Conservation (phyloP, 2,329 filamentous ascomycete species). For the Bipolaris victoriae region DNA sequence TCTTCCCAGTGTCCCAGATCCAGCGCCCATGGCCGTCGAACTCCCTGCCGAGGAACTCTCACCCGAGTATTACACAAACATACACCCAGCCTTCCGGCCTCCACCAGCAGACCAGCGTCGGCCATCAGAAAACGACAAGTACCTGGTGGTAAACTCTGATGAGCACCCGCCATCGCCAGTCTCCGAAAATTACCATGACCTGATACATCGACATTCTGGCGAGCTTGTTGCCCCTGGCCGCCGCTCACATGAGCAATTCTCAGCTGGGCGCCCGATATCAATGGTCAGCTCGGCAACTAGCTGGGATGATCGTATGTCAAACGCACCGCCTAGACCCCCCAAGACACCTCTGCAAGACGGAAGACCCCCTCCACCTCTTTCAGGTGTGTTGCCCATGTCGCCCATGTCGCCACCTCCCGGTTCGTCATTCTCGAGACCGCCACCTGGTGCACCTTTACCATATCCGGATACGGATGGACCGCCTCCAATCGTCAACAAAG, state of each 20-base stretch:
- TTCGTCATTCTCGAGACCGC: conserved; percentile 36
- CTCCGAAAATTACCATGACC: conserved; percentile 49
- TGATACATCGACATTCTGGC: conserved; percentile 53
- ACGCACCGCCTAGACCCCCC: conserved; percentile 48
- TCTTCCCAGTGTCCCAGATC: conserved; percentile 47
- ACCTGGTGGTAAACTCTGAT: conserved; percentile 62
- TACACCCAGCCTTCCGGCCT: conserved; percentile 33
- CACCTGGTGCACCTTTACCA: conserved; percentile 60
- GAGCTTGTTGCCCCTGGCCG: conserved; percentile 67
- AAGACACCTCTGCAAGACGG: conserved; percentile 48
- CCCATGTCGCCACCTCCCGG: conserved; percentile 35
- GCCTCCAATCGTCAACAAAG: conserved; percentile 84
- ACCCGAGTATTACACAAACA: conserved; percentile 41
- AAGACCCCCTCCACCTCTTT: conserved; percentile 19
- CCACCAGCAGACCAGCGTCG: conserved; percentile 46
- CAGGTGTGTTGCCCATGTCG: conserved; percentile 29
- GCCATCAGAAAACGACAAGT: conserved; percentile 54
- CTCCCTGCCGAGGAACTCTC: conserved; percentile 63
- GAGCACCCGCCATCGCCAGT: conserved; percentile 58
- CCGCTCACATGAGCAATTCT: conserved; percentile 42
- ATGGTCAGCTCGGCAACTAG: conserved; percentile 39
- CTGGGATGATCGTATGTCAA: conserved; percentile 29
- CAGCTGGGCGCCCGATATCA: conserved; percentile 25
- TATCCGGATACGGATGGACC: conserved; percentile 83
- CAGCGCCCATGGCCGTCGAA: conserved; percentile 60